Conservation (phyloP, 495 filamentous ascomycete genomes). For the Hypoxylon trugodes region DNA sequence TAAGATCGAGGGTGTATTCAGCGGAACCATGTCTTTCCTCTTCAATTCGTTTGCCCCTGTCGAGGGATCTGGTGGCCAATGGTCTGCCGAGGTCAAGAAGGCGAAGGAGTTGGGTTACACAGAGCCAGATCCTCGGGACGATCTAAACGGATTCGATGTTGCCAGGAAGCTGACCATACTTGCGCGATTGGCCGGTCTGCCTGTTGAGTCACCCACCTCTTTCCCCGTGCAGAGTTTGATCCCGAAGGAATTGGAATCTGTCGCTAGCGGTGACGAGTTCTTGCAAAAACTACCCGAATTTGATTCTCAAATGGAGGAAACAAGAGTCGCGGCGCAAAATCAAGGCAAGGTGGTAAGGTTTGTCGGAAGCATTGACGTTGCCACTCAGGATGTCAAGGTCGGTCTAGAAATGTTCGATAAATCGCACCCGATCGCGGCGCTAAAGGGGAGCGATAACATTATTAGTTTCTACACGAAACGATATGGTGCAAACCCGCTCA, state of each 20-base stretch:
- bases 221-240: slow-evolving; percentile 95
- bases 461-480: slow-evolving; percentile 97
- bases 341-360: slow-evolving; percentile 93
- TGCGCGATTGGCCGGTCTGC: slow-evolving; percentile 80
- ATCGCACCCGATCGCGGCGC: slow-evolving; percentile 84
- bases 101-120: slow-evolving; percentile 96
- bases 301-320: slow-evolving; percentile 82
- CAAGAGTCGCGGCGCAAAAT: slow-evolving; percentile 78
- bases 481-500: slow-evolving; percentile 87
- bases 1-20: slow-evolving; percentile 95
- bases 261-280: slow-evolving; percentile 80
- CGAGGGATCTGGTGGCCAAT: slow-evolving; percentile 72
- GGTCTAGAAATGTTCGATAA: slow-evolving; percentile 87
- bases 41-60: slow-evolving; percentile 93
- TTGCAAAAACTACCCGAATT: slow-evolving; percentile 76
- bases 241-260: slow-evolving; percentile 80
- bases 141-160: slow-evolving; percentile 95
- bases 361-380: slow-evolving; percentile 90
- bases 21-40: slow-evolving; percentile 93
- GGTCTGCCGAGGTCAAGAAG: slow-evolving; percentile 86
- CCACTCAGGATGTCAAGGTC: slow-evolving; percentile 78
- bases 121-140: slow-evolving; percentile 94
- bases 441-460: slow-evolving; percentile 98
- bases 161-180: slow-evolving; percentile 96
- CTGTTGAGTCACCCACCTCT: slow-evolving; percentile 76